phyloP scores from a whole-genome alignment of 495 filamentous ascomycete species.

The Parmelia sp. region DNA sequence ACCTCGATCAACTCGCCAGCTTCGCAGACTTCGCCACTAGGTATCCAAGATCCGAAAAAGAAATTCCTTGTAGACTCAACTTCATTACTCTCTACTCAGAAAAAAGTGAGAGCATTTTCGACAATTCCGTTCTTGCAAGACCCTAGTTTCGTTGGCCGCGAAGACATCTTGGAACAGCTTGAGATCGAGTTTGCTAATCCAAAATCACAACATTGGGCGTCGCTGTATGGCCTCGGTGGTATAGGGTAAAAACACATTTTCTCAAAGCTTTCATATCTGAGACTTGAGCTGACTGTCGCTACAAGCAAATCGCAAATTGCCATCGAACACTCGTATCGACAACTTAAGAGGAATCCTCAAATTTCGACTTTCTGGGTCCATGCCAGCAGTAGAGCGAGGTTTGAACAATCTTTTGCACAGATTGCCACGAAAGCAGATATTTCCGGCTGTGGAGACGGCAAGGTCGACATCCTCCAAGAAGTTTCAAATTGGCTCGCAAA shows the following conservation, averaged over 20 bases:
- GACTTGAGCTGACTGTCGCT: neutral
- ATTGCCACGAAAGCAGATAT: slow-evolving; percentile 35
- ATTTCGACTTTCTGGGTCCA: slow-evolving; percentile 41
- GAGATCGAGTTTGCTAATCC: slow-evolving; percentile 27
- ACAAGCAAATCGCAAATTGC: slow-evolving; percentile 34
- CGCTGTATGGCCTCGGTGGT: slow-evolving; percentile 42
- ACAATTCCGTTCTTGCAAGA: slow-evolving; percentile 33
- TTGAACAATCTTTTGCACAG: slow-evolving; percentile 34
- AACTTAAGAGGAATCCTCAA: slow-evolving; percentile 22
- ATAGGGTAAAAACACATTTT: slow-evolving; percentile 36
- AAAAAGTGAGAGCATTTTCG: neutral
- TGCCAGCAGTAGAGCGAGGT: slow-evolving; percentile 32
- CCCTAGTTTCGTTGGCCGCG: slow-evolving; percentile 37
- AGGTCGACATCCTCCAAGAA: slow-evolving; percentile 33
- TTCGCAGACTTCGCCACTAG: no score
- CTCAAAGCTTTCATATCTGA: no score
- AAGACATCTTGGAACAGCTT: slow-evolving; percentile 26
- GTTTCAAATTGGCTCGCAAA: slow-evolving; percentile 36
- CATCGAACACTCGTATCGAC: slow-evolving; percentile 38
- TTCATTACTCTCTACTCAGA: neutral
- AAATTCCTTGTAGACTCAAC: neutral
- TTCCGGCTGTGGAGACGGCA: slow-evolving; percentile 31
- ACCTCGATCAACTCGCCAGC: no score
- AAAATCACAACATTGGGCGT: slow-evolving; percentile 24
- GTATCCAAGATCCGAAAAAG: no score